Evolutionary conservation across 202 grass and related monocot genomes (phyloP).

Genomic region (Cymbopogon flexuosus): DNA sequence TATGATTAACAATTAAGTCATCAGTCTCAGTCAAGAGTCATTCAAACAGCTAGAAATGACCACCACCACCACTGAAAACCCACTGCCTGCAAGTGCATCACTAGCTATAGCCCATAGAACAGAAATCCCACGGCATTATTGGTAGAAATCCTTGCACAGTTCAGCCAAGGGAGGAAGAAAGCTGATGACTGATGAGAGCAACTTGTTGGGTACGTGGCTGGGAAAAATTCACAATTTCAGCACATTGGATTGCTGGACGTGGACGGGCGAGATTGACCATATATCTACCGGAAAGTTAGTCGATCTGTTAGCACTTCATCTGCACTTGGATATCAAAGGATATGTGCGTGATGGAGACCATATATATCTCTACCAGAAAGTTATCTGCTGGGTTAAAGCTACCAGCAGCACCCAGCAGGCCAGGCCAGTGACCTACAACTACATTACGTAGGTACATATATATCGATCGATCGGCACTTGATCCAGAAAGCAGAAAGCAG

Average conservation of each 20-base stretch:
- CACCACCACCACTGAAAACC: background rate
- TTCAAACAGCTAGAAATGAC: background rate
- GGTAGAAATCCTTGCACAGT: background rate
- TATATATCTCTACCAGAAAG: too few relatives aligned
- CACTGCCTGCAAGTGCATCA: background rate
- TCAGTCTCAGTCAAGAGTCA: background rate
- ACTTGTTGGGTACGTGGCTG: background rate
- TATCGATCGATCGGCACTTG: background rate
- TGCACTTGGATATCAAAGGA: too few relatives aligned
- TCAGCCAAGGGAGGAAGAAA: background rate
- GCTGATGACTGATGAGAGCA: background rate
- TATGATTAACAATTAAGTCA: background rate
- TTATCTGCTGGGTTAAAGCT: background rate
- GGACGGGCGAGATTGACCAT: background rate
- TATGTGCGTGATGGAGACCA: too few relatives aligned
- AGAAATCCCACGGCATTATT: background rate
- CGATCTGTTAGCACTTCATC: background rate
- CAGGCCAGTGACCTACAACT: background rate
- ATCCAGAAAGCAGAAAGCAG: too few relatives aligned
- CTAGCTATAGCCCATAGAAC: background rate
- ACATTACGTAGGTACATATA: background rate
- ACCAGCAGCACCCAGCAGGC: too few relatives aligned
- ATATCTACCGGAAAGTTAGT: background rate
- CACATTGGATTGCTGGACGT: background rate
- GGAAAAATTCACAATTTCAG: background rate